Evolutionary conservation across 2,329 filamentous ascomycete genomes (phyloP).

Genomic region (Neurospora crassa): DNA sequence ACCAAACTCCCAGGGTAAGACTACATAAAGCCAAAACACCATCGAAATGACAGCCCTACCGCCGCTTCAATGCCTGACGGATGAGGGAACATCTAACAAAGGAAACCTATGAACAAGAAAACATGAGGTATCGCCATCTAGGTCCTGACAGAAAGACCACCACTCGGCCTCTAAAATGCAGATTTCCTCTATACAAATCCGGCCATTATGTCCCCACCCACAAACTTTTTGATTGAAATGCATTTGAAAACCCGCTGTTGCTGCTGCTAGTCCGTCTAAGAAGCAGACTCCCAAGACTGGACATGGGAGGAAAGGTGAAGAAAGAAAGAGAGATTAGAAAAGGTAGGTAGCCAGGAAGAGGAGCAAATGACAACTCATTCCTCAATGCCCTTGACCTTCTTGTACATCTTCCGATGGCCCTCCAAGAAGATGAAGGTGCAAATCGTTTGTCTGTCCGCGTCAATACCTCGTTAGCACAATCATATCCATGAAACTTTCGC

Average conservation of each 20-base stretch:
- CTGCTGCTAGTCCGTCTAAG: background rate
- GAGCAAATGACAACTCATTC: conserved; percentile 12
- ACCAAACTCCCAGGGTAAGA: background rate
- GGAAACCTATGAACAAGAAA: background rate
- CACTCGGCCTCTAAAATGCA: background rate
- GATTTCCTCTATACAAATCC: background rate
- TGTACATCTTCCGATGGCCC: conserved; percentile 73
- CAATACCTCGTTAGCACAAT: conserved; percentile 5
- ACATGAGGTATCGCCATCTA: background rate
- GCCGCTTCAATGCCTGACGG: background rate
- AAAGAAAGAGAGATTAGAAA: background rate
- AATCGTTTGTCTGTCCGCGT: conserved; percentile 57
- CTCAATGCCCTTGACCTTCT: conserved; percentile 38
- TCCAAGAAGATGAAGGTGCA: conserved; percentile 81
- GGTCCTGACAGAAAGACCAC: background rate
- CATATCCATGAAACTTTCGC: background rate
- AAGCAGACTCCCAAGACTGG: background rate
- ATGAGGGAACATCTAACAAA: background rate
- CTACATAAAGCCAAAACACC: background rate
- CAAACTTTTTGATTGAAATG: background rate
- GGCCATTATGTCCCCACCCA: background rate
- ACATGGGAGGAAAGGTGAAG: background rate
- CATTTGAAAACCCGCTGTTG: background rate
- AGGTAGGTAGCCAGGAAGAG: background rate
- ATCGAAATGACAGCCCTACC: background rate